Evolutionary conservation across 2,329 filamentous ascomycete genomes (phyloP).

Genomic region (Penicillium sp.): DNA sequence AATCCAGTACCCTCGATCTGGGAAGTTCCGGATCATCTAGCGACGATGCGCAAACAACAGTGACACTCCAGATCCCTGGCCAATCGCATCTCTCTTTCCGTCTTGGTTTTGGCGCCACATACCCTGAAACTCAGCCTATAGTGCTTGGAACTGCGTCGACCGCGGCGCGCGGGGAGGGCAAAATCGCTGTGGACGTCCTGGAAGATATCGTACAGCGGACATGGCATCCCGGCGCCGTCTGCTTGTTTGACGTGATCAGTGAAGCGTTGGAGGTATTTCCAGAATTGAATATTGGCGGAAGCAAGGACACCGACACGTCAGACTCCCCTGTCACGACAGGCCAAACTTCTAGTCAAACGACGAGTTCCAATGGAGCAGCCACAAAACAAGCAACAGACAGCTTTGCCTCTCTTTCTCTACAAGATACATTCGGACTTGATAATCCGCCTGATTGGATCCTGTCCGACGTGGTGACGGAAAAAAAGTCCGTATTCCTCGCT

Average conservation of each 20-base stretch:
- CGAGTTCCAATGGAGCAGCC: background rate
- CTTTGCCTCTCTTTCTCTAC: slow-evolving; percentile 37
- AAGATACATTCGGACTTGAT: slow-evolving; percentile 39
- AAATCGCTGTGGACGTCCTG: slow-evolving; percentile 71
- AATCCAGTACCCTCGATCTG: slow-evolving; percentile 37
- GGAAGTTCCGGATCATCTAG: slow-evolving; percentile 29
- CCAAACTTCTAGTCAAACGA: slow-evolving; percentile 12
- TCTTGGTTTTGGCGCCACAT: slow-evolving; percentile 71
- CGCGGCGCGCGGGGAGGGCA: slow-evolving; percentile 73
- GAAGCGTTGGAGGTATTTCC: slow-evolving; percentile 57
- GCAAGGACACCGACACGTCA: slow-evolving; percentile 21
- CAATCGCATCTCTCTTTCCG: slow-evolving; percentile 55
- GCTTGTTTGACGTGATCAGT: slow-evolving; percentile 90
- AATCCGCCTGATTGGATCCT: slow-evolving; percentile 70
- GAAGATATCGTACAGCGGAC: slow-evolving; percentile 69
- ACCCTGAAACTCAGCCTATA: slow-evolving; percentile 75
- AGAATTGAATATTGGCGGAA: slow-evolving; percentile 60
- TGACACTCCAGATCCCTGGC: slow-evolving; percentile 71
- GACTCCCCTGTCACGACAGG: slow-evolving; percentile 13
- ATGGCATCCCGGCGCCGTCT: slow-evolving; percentile 77
- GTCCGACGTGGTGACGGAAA: slow-evolving; percentile 76
- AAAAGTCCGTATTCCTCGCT: slow-evolving; percentile 87
- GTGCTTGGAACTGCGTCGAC: slow-evolving; percentile 81
- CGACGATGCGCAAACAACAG: slow-evolving; percentile 44
- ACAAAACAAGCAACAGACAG: slow-evolving; percentile 23